Base-by-base conservation (phyloP, 192 early-diverging fungal genomes). In the Coemansia sp. region DNA sequence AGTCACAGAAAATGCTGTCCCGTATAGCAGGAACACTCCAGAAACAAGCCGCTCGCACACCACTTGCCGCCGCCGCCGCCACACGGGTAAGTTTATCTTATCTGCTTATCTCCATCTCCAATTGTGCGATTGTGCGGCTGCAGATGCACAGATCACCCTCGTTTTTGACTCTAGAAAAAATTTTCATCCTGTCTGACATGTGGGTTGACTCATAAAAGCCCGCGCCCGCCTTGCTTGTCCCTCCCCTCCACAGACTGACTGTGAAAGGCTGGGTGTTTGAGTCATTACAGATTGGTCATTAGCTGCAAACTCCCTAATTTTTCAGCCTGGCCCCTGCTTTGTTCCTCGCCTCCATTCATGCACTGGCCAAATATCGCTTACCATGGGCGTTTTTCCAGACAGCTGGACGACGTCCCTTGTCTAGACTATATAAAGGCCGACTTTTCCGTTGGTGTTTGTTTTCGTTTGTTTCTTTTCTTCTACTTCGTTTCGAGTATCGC, bases 81-180 rank as follows among this genome's bases (percentile, higher is more conserved):
- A 41, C 69, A 61, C 74, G 74, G 67, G 74, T 75, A 70, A 63
- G 74, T 66, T 31, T 28, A 15, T 55, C 31, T 9, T 30, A 10
- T n/a, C 31, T 27, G 25, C 36, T 36, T 36, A 30, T 55, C 54
- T 36, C 54, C 14, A 55, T 55, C 29, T 36, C n/a, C 34, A 19
- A 33, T 34, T 29, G 17, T 44, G 15, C 41, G 41, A 44, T 44
- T 19, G 41, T 44, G n/a, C 2, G 4, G 41, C 5, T 19, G 6
- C n/a, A 19, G n/a, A 44, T n/a, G 41, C 41, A 44, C n/a, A 17
- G n/a, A 19, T 19, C 41, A 17, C 41, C n/a, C n/a, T 44, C n/a
- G 15, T 6, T 17, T 17, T n/a, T 44, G 15, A 44, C n/a, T 44
- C 41, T 6, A 34, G 33, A 34, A 34, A 34, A 34, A 6, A 6